Evolutionary conservation across 2,329 filamentous ascomycete species (phyloP).

Genomic region (Penicillium hordei): DNA sequence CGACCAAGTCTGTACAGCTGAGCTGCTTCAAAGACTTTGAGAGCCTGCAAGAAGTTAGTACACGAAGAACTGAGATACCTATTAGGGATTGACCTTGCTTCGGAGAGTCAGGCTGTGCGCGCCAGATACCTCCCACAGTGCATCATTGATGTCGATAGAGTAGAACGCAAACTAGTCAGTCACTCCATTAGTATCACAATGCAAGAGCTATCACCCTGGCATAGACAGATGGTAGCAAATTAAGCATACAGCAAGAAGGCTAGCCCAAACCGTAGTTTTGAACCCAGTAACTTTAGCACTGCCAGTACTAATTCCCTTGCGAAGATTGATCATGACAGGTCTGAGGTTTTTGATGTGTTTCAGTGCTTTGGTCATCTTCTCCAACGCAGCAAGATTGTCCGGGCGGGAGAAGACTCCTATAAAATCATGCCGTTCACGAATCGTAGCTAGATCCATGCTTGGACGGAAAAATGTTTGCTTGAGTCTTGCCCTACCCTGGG

Average conservation of each 20-base stretch:
- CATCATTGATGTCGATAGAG: conserved; percentile 67
- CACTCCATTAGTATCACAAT: conserved; percentile 6
- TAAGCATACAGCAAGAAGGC: conserved; percentile 55
- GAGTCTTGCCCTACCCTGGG: conserved; percentile 72
- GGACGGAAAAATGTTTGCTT: conserved; percentile 82
- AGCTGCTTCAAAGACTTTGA: conserved; percentile 58
- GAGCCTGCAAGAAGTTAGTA: conserved; percentile 47
- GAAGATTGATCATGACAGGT: conserved; percentile 66
- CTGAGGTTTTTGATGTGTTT: conserved; percentile 75
- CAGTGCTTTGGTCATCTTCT: conserved; percentile 60
- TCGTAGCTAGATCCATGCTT: conserved; percentile 64
- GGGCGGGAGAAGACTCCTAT: conserved; percentile 66
- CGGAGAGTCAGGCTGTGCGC: conserved; percentile 55
- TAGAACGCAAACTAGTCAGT: conserved; percentile 65
- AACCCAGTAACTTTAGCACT: conserved; percentile 56
- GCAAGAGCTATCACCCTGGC: not conserved
- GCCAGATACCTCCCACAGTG: conserved; percentile 58
- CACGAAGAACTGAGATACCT: rapidly evolving
- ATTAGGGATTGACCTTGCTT: conserved; percentile 47
- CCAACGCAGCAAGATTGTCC: conserved; percentile 62
- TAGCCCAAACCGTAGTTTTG: conserved; percentile 69
- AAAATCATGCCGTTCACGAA: conserved; percentile 69
- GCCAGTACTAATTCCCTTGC: conserved; percentile 68
- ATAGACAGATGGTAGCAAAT: too few relatives aligned
- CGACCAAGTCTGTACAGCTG: conserved; percentile 66